Conservation (phyloP, 305 asterid species). For the Fraxinus sp. region DNA sequence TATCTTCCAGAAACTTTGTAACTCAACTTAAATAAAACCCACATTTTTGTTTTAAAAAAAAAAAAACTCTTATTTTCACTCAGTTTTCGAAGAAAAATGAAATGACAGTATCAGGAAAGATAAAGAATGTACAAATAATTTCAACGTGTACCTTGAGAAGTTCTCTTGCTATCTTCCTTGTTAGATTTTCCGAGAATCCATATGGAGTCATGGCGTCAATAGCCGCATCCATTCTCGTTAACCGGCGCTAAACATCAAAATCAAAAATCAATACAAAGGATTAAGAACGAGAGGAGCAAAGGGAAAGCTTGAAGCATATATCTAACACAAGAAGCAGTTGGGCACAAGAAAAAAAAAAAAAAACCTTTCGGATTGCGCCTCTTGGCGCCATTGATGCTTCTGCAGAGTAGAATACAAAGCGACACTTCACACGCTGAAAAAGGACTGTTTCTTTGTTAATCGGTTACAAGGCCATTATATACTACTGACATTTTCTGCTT, state of each 20-base stretch:
- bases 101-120: not conserved
- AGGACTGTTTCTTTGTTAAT: not conserved
- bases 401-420: not conserved
- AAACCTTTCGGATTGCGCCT: not conserved
- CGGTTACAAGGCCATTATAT: not conserved
- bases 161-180: conserved; percentile 23
- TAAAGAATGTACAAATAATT: not conserved
- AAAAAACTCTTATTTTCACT: not conserved
- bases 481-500: not conserved
- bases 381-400: conserved; percentile 1
- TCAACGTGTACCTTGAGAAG: conserved; percentile 43
- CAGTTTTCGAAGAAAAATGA: not conserved
- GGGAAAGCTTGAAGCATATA: not conserved
- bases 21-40: not conserved
- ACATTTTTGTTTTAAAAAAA: not conserved
- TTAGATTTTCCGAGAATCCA: conserved; percentile 35
- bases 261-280: not conserved
- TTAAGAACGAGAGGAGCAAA: not conserved
- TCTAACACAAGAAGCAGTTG: not conserved
- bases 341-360: not conserved
- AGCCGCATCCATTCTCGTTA: conserved; percentile 63
- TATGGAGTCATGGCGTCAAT: conserved; percentile 52
- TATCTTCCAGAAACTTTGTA: not conserved
- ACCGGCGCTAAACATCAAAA: conserved; percentile 35
- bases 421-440: not conserved